Base-by-base conservation (phyloP, 2,329 filamentous ascomycete species). In the Lecanicillium sp. region DNA sequence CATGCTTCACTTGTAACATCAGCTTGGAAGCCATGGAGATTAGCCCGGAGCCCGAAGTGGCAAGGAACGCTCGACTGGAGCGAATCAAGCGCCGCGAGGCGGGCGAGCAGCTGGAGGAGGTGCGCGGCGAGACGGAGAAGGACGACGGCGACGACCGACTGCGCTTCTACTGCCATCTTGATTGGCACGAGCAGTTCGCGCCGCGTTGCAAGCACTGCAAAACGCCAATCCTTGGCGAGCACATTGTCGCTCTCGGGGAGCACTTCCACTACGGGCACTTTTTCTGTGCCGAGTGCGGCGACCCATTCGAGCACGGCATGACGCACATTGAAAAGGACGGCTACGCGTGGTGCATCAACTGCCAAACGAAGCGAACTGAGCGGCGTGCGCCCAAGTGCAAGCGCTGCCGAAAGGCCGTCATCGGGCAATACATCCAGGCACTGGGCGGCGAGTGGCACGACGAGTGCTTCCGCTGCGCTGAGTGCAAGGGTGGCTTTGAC, bases 191-290 rank as follows among this genome's bases (percentile, higher is more conserved):
- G 68, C 73, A 86, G 46, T 98, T 88, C 67, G 90, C 87, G 26
- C 93, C 93, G 4, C 83, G 89, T 35, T 98, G 93, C 76, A 93
- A 93, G 69, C 90, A 87, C 65, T 98, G 93, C 78, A 90, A 86
- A 65, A 98, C 93, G 7, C 91, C 93, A 3, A 98, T 98, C 60
- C 83, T 97, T 56, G 90, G 90, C 35, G 90, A 97, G 67, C 89
- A 97, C 56, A 84, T 96, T 26, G 84, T 96, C 12, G 93, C 93
- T 1, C 88, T 95, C 49, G 93, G 93, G 1, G 81, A 84, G n/a
- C 90, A 95, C 68, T 98, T 89, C 87, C 93, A 98, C 65, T 87
- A 87, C 45, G 93, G 93, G 0, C 93, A 98, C 69, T 98, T 98
- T 71, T 98, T 98, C 77, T 98, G 93, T 62, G 93, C 93, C 35